These are phyloP conservation scores for Monosporascus sp. DNA, from an alignment of 2,329 filamentous ascomycete genomes.

Conservation along the genomic window DNA sequence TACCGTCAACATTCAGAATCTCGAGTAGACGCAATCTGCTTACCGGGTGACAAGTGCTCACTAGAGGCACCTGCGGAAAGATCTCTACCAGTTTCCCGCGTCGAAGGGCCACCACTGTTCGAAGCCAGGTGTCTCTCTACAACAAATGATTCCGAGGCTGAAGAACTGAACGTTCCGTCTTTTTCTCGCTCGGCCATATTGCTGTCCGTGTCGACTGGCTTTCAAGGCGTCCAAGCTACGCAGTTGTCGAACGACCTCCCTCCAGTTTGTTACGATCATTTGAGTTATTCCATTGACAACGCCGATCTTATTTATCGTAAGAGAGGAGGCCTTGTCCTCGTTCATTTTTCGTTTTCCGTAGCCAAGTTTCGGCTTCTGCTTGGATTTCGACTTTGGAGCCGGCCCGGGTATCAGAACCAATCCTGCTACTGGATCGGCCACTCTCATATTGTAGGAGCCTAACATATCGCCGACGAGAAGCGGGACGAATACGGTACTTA, in stretches of 20 bases:
- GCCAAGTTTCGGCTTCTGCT: conserved; percentile 19
- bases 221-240: conserved; percentile 37
- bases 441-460: conserved; percentile 42
- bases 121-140: conserved; percentile 33
- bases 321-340: conserved; percentile 16
- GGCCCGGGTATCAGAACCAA: conserved; percentile 37
- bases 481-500: conserved; percentile 62
- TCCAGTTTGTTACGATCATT: conserved; percentile 63
- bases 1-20: neutral
- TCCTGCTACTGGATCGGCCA: conserved; percentile 36
- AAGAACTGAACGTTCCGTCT: conserved; percentile 28
- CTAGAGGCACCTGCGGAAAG: conserved; percentile 33
- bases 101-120: conserved; percentile 17
- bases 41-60: conserved; percentile 25
- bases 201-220: conserved; percentile 8
- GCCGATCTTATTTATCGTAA: conserved; percentile 48
- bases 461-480: conserved; percentile 55
- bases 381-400: conserved; percentile 38
- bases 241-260: conserved; percentile 57
- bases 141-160: conserved; percentile 35
- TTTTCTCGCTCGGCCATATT: conserved; percentile 4
- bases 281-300: conserved; percentile 55
- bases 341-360: conserved; percentile 13
- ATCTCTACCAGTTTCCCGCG: conserved; percentile 14
- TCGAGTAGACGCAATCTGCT: conserved; percentile 2